These are phyloP conservation scores for Terana coerulea DNA, from an alignment of 768 basidiomycete species.

Conservation along the genomic window DNA sequence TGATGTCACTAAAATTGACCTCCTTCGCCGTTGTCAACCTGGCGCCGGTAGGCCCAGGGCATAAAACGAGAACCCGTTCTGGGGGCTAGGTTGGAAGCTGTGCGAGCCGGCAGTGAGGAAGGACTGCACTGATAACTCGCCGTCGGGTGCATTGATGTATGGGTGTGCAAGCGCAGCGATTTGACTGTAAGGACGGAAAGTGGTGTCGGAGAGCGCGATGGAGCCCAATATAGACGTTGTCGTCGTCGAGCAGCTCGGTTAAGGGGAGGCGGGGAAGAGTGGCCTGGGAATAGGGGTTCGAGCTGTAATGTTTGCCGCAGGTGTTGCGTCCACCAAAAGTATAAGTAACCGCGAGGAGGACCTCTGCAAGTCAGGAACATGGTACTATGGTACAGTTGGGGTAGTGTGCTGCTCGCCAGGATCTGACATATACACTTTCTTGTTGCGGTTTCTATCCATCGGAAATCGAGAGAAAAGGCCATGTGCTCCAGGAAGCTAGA, in stretches of 20 bases:
- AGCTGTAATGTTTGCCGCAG: background rate
- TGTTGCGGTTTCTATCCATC: background rate
- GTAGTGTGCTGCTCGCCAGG: background rate
- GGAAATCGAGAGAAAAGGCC: no score
- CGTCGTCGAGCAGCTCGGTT: conserved; percentile 25
- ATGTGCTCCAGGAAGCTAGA: background rate
- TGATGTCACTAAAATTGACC: conserved; percentile 56
- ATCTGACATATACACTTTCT: background rate
- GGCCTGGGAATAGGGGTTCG: conserved; percentile 4
- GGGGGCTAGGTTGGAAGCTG: conserved; percentile 41
- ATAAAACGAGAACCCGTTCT: conserved; percentile 71
- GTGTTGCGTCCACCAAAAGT: background rate
- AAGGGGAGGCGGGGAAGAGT: conserved; percentile 22
- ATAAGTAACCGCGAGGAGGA: background rate
- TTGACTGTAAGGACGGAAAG: conserved; percentile 21
- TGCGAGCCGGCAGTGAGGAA: conserved; percentile 45
- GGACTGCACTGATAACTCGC: conserved; percentile 22
- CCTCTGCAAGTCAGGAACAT: background rate
- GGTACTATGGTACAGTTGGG: background rate
- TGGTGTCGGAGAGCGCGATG: conserved; percentile 24
- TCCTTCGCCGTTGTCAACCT: conserved; percentile 62
- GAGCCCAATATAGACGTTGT: conserved; percentile 14
- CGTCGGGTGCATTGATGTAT: conserved; percentile 24
- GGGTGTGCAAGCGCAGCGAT: conserved; percentile 21
- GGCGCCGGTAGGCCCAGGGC: conserved; percentile 49